A percentile compares a stretch with the other conserved stretches of the same genome.
These are phyloP conservation scores for Pelomyxa schiedti DNA, from an alignment of 78 protist species.

Conservation along the genomic window DNA sequence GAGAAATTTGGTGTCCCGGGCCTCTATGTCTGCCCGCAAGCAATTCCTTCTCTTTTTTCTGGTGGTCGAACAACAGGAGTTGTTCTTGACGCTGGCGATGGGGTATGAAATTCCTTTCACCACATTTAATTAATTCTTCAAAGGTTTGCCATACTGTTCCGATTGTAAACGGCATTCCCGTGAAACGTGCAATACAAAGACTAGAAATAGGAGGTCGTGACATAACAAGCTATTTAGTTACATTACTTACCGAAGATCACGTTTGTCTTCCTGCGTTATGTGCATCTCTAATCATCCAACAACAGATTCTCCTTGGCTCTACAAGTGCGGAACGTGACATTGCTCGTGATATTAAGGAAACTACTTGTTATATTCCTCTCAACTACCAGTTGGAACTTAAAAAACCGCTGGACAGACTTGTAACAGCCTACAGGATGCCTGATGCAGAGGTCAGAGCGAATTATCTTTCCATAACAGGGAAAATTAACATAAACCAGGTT, in stretches of 20 bases:
- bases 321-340: background rate
- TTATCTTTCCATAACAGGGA: too few relatives aligned
- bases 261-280: too few relatives aligned
- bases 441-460: background rate
- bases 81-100: constrained; percentile 67
- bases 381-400: constrained; percentile 9
- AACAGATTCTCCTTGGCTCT: too few relatives aligned
- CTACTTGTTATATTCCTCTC: background rate
- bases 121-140: too few relatives aligned
- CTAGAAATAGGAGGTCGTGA: background rate
- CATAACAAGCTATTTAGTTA: background rate
- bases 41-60: constrained; percentile 39
- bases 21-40: constrained; percentile 17
- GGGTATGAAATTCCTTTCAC: too few relatives aligned
- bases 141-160: constrained; percentile 62
- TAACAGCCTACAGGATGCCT: background rate
- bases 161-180: constrained; percentile 2
- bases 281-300: too few relatives aligned
- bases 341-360: background rate
- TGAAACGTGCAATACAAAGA: background rate
- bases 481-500: too few relatives aligned
- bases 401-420: background rate
- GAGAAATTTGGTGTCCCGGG: constrained; percentile 35
- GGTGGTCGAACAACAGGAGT: constrained; percentile 40
- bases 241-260: too few relatives aligned